Conservation (phyloP, 768 basidiomycete genomes). For the Phanerochaete sordida region DNA sequence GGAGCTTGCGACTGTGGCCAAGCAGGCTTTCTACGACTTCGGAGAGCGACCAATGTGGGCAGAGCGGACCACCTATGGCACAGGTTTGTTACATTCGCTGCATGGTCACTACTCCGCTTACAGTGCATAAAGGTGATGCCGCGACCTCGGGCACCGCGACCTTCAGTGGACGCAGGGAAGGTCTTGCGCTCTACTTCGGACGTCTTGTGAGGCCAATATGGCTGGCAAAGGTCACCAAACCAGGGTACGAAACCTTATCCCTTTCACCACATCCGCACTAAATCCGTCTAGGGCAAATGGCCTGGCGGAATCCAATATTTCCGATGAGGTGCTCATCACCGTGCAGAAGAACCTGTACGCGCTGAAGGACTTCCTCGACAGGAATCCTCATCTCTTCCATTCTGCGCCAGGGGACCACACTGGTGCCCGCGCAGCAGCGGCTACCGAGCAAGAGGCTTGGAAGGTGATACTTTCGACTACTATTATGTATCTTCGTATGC, state of each 20-base stretch:
- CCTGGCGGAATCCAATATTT: conserved; percentile 56
- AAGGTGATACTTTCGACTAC: conserved; percentile 47
- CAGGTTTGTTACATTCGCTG: conserved; percentile 40
- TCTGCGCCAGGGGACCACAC: conserved; percentile 70
- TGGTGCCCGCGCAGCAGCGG: conserved; percentile 48
- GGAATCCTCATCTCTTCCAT: conserved; percentile 84
- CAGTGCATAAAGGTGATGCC: conserved; percentile 47
- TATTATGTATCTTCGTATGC: neutral
- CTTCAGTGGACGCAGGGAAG: conserved; percentile 88
- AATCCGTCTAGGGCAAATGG: conserved; percentile 33
- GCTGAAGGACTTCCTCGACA: conserved; percentile 71
- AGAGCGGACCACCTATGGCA: conserved; percentile 73
- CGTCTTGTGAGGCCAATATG: conserved; percentile 85
- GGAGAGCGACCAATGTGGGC: conserved; percentile 83
- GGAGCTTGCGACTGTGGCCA: conserved; percentile 68
- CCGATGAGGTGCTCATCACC: conserved; percentile 60
- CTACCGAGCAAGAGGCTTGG: conserved; percentile 84
- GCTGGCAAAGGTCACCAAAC: conserved; percentile 72
- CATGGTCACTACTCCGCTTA: neutral
- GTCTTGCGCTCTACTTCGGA: conserved; percentile 82
- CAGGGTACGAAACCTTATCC: conserved; percentile 42
- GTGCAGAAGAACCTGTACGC: conserved; percentile 78
- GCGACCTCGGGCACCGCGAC: conserved; percentile 57
- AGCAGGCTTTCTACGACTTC: conserved; percentile 84
- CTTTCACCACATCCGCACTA: neutral